These are phyloP conservation scores for Stachybotrys elegans DNA, from an alignment of 2,329 filamentous ascomycete genomes.

Conservation along the genomic window DNA sequence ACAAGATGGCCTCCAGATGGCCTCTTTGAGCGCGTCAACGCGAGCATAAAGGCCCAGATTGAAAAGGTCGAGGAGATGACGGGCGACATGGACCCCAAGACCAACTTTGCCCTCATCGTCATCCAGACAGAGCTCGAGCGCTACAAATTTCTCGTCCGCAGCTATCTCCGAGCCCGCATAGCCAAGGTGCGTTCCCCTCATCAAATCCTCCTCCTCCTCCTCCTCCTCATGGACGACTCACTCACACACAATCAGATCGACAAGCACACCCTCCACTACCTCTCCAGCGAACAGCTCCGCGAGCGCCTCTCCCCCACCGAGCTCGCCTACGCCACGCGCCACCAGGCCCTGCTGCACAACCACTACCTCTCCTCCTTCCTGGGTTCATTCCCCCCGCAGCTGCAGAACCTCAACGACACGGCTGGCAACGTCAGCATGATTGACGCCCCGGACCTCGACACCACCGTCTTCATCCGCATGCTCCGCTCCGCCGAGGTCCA, in stretches of 20 bases:
- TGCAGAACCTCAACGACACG: conserved; percentile 87
- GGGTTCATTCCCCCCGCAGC: conserved; percentile 67
- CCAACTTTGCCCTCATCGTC: conserved; percentile 90
- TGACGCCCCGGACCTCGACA: conserved; percentile 75
- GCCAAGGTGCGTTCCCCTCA: conserved; percentile 59
- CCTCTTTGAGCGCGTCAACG: conserved; percentile 78
- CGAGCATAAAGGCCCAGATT: conserved; percentile 64
- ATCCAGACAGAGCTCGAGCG: conserved; percentile 94
- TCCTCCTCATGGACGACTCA: conserved; percentile 1
- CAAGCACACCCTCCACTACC: conserved; percentile 68
- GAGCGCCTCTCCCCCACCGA: conserved; percentile 71
- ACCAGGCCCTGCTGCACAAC: conserved; percentile 76
- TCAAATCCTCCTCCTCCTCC: neutral
- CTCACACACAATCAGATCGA: conserved; percentile 55
- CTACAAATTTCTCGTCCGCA: conserved; percentile 85
- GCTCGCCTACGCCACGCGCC: conserved; percentile 74
- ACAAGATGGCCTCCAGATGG: conserved; percentile 60
- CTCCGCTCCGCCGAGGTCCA: conserved; percentile 55
- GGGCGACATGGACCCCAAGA: conserved; percentile 80
- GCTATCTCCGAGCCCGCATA: conserved; percentile 77
- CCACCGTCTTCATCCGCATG: conserved; percentile 78
- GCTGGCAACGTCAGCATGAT: conserved; percentile 90
- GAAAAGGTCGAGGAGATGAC: conserved; percentile 71
- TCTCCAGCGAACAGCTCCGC: conserved; percentile 50
- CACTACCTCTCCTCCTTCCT: conserved; percentile 88